Base-by-base conservation (phyloP, 768 basidiomycete species). In the Calvatia gigantea region DNA sequence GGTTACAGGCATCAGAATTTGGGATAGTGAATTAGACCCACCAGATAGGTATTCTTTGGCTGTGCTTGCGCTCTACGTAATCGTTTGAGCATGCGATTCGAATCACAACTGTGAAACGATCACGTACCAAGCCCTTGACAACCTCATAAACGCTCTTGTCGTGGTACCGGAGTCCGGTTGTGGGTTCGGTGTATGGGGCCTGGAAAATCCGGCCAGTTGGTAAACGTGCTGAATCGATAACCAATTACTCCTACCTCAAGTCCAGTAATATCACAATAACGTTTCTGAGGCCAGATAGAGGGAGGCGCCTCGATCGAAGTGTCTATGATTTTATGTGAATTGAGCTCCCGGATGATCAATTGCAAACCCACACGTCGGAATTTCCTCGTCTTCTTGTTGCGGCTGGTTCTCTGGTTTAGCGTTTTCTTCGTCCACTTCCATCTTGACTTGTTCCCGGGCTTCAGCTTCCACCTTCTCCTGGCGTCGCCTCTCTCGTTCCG, bases 111-210 rank as follows among this genome's bases (percentile, higher is more conserved):
- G 12, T 31, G 23, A 29, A 33, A 23, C 9, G 9, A 50, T 11
- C 14, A 66, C 77, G 46, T 56, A 90, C 91, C 64, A 94, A 70
- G 46, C 80, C 78, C 65, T 89, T 89, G 60, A 93, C 82, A 27
- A 91, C 73, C 44, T 91, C 89, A 64, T 91, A 93, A n/a, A 93
- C 82, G 58, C 84, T 89, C 74, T 89, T 91, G 74, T 93, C 87
- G 58, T 93, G 87, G 65, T 88, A 93, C 3, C 91, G 79, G 8
- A 94, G 73, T 1, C 85, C 84, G 0, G 90, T 91, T 1, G 83
- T 80, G 5, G 91, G 91, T 61, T 94, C 89, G 0, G 88, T 92
- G 60, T 93, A 93, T 1, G 87, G 89, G 0, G 88, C 90, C 89
- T 90, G 33, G 17, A n/a, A 2, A 12, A 31, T 31, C 38, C 2